These are phyloP conservation scores for Termitomyces sp. DNA, from an alignment of 768 basidiomycete genomes.

Conservation along the genomic window DNA sequence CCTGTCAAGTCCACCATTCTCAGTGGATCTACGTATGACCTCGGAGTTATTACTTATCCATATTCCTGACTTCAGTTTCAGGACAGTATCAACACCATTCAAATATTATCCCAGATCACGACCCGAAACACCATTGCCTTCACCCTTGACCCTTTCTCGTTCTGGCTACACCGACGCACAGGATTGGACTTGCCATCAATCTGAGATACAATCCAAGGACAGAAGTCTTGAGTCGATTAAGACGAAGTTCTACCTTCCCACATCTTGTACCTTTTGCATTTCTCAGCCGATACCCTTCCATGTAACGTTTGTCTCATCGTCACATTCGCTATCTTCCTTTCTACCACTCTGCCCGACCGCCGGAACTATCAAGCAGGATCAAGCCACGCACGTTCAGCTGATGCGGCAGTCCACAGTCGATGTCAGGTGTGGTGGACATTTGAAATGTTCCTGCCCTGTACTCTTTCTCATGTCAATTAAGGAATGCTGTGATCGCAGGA, in stretches of 20 bases:
- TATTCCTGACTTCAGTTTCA: conserved; percentile 19
- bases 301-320: conserved; percentile 51
- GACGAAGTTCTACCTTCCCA: conserved; percentile 46
- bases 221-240: conserved; percentile 33
- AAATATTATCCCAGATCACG: conserved; percentile 63
- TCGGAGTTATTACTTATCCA: background rate
- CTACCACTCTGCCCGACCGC: conserved; percentile 51
- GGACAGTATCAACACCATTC: conserved; percentile 49
- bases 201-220: conserved; percentile 33
- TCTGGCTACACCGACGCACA: conserved; percentile 37
- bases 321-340: conserved; percentile 53
- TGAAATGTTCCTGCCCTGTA: background rate
- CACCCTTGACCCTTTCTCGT: conserved; percentile 28
- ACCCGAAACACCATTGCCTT: conserved; percentile 48
- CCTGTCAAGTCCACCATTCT: conserved; percentile 49
- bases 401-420: conserved; percentile 68
- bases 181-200: conserved; percentile 48
- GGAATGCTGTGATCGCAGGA: conserved; percentile 40
- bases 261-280: conserved; percentile 54
- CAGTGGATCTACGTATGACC: conserved; percentile 48
- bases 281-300: conserved; percentile 63
- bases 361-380: conserved; percentile 24
- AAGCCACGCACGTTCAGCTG: conserved; percentile 50
- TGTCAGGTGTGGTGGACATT: conserved; percentile 34
- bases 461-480: conserved; percentile 15